These are phyloP conservation scores for Cryptococcus hybrid DNA, from an alignment of 1,284 basidiomycete species.

Conservation along the genomic window DNA sequence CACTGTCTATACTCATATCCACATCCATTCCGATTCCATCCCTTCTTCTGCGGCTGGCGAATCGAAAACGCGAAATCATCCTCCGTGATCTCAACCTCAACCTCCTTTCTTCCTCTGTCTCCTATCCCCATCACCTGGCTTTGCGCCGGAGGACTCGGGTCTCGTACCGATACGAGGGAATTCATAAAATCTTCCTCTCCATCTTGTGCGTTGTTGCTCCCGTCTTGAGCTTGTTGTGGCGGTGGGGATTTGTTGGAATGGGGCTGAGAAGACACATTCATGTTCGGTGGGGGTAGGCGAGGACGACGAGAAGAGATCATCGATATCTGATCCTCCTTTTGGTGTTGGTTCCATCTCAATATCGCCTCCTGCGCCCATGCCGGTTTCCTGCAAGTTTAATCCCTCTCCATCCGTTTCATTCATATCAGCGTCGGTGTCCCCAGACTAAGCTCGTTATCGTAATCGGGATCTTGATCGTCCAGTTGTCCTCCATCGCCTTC, in stretches of 20 bases:
- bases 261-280: background rate
- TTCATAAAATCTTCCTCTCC: background rate
- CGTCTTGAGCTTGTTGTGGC: no score
- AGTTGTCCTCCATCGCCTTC: constrained; percentile 9
- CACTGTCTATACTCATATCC: background rate
- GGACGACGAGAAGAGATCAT: constrained; percentile 37
- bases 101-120: background rate
- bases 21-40: background rate
- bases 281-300: background rate
- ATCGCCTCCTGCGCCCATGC: no score
- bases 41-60: constrained; percentile 19
- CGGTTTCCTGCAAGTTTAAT: no score
- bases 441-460: background rate
- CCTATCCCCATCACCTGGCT: background rate
- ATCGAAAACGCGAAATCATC: constrained; percentile 49
- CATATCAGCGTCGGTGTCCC: background rate
- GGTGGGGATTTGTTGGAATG: no score
- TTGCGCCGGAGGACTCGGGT: background rate
- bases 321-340: constrained; percentile 22
- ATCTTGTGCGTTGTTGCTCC: no score
- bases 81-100: constrained; percentile 28
- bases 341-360: background rate
- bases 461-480: constrained; percentile 4
- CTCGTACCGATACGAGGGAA: background rate
- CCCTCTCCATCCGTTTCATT: no score